Evolutionary conservation across 176 grass and related monocot genomes (phyloP).

Genomic region (Urochloa ruziziensis): DNA sequence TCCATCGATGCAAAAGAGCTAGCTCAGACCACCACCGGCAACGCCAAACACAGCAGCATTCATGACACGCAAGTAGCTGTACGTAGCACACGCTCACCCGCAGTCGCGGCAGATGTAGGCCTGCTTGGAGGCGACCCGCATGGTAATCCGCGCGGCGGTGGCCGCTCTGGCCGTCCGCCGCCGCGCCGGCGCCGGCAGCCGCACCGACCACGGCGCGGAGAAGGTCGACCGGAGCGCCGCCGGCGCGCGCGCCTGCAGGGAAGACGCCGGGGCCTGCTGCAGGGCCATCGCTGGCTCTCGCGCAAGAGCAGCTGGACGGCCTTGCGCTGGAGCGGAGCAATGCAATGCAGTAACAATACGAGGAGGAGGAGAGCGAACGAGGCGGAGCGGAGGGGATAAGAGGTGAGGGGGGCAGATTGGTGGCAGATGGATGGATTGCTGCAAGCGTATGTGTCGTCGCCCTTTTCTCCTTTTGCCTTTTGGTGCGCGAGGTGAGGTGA

Average conservation of each 20-base stretch:
- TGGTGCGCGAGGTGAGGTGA: background rate
- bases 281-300: constrained; percentile 47
- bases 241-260: constrained; percentile 31
- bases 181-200: constrained; percentile 28
- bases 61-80: too few relatives aligned
- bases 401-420: constrained; percentile 22
- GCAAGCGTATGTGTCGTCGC: background rate
- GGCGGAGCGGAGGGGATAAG: constrained; percentile 37
- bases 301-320: background rate
- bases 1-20: background rate
- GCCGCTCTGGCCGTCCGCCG: constrained; percentile 10
- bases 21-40: too few relatives aligned
- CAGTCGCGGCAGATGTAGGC: constrained; percentile 96
- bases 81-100: constrained; percentile 46
- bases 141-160: constrained; percentile 50
- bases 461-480: background rate
- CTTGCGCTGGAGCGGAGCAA: too few relatives aligned
- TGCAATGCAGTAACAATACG: too few relatives aligned
- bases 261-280: constrained; percentile 35
- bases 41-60: too few relatives aligned
- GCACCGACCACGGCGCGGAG: constrained; percentile 37
- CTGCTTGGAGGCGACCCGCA: constrained; percentile 73
- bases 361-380: too few relatives aligned
- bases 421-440: background rate
- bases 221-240: constrained; percentile 47